Base-by-base conservation (phyloP, 148 eudicot species). In the Euryodendron excelsum region DNA sequence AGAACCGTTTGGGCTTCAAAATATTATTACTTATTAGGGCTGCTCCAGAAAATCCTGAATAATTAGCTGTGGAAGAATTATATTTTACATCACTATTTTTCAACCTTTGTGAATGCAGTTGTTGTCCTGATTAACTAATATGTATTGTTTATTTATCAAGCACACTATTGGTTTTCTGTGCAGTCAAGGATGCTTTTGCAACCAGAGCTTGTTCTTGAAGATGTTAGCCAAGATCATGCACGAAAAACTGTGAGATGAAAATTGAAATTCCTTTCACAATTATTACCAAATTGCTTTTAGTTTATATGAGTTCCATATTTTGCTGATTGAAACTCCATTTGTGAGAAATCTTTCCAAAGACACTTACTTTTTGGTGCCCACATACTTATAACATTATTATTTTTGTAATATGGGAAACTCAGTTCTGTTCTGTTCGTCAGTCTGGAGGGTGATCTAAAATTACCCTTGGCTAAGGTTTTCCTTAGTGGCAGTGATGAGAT, bases 141-240 rank as follows among this genome's bases (percentile, higher is more conserved):
- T 31, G 25, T 17, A 52, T 72, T 3, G 31, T 31, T 4, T 41
- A 41, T 33, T 9, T 37, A 33, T 39, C 34, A 25, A 77, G 34
- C 17, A 18, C 9, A 1, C 27, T 6, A 21, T 45, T 61, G 17
- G 53, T 72, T 68, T 30, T 50, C n/a, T 48, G 6, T 61, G 79
- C 91, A 96, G 99, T 96, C 98, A 63, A 93, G 99, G 92, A 93
- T 93, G 99, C 99, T 96, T 78, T 81, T 96, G 83, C 91, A 89
- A 63, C 99, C 99, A 79, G 98, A 96, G 80, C 91, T 86, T 77
- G 98, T 96, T 68, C 97, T 96, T 76, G 98, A 93, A 86, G 99
- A 96, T 86, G 99, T 96, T 79, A 96, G 98, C 80, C 98, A 96
- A 86, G 99, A 96, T 79, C 98, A 96, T 89, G 99, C 99, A 72